Percentiles rank a stretch among this genome's conserved stretches.
These are phyloP conservation scores for Fomitopsis palustris DNA, from an alignment of 1,284 basidiomycete species.

Conservation along the genomic window DNA sequence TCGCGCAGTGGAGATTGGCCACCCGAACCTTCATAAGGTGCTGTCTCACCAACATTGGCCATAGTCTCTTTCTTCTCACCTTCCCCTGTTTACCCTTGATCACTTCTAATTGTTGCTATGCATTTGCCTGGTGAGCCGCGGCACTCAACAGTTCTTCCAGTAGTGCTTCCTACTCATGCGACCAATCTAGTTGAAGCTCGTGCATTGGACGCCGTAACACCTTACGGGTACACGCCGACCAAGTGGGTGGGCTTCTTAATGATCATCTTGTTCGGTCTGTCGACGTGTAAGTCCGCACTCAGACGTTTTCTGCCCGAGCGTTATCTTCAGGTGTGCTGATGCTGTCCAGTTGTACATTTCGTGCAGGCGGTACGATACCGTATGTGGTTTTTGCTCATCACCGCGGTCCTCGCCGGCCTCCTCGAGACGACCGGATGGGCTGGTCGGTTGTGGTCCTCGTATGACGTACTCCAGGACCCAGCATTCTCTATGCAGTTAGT, in stretches of 20 bases:
- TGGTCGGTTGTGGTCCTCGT: conserved; percentile 34
- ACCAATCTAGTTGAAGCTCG: neutral
- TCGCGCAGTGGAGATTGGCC: too few relatives aligned
- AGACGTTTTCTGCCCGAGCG: neutral
- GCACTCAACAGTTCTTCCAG: neutral
- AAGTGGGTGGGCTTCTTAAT: neutral
- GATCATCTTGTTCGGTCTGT: neutral
- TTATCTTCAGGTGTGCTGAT: neutral
- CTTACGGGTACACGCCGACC: neutral
- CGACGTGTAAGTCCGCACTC: neutral
- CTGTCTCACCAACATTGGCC: too few relatives aligned
- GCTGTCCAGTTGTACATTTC: conserved; percentile 30
- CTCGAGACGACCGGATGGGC: conserved; percentile 40
- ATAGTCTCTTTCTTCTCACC: too few relatives aligned
- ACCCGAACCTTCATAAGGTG: too few relatives aligned
- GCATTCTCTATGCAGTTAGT: conserved; percentile 46
- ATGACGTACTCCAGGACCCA: conserved; percentile 18
- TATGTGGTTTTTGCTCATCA: conserved; percentile 39
- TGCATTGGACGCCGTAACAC: neutral
- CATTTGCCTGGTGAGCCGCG: too few relatives aligned
- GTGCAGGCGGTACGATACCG: conserved; percentile 29
- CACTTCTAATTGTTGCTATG: too few relatives aligned
- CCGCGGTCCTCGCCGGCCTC: conserved; percentile 32
- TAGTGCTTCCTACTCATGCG: neutral
- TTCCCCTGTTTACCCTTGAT: too few relatives aligned